Percentiles rank a stretch among this genome's conserved stretches.
Conservation (phyloP, 2,329 filamentous ascomycete genomes). For the Emericellopsis atlantica region DNA sequence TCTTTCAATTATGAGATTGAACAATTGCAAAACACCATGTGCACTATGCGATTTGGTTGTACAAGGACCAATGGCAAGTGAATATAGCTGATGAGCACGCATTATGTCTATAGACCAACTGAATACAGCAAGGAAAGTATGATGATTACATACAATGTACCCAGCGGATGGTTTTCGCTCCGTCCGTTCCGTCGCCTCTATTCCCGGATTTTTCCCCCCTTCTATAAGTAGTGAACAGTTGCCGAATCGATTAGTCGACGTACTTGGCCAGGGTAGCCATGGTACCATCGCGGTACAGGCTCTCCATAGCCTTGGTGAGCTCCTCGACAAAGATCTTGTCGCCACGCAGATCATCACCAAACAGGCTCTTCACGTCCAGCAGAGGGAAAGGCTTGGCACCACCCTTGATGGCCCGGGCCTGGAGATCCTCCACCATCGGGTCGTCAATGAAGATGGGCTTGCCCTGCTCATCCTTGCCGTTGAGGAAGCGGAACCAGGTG, state of each 20-base stretch:
- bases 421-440: conserved; percentile 33
- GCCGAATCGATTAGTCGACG: conserved; percentile 11
- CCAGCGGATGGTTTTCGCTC: no score
- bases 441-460: conserved; percentile 28
- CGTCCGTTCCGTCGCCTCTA: no score
- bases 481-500: conserved; percentile 37
- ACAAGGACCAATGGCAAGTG: no score
- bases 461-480: conserved; percentile 35
- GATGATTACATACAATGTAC: no score
- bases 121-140: no score
- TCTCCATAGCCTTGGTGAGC: conserved; percentile 31
- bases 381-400: conserved; percentile 25
- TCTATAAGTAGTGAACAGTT: no score
- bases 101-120: no score
- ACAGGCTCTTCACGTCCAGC: conserved; percentile 32
- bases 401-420: conserved; percentile 28
- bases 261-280: conserved; percentile 37
- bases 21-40: no score
- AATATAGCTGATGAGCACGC: no score
- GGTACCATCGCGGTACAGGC: conserved; percentile 31
- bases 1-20: no score
- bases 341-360: conserved; percentile 35
- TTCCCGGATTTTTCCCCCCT: no score
- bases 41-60: no score
- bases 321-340: conserved; percentile 34